These are phyloP conservation scores for Wickerhamomyces canadensis DNA, from an alignment of 805 yeast species.

Conservation along the genomic window DNA sequence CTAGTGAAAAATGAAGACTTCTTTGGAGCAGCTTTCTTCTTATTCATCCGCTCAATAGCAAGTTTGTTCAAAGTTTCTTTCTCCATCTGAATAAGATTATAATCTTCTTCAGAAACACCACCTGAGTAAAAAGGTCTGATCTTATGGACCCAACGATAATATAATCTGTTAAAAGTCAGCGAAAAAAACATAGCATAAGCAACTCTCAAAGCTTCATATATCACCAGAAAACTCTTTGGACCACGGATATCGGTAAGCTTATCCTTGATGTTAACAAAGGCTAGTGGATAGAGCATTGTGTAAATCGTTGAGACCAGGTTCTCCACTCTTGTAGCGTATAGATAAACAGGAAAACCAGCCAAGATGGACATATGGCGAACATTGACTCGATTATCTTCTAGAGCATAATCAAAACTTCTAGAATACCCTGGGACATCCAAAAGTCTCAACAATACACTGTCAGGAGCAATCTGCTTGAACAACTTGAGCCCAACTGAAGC, in stretches of 20 bases:
- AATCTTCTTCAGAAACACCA: constrained; percentile 23
- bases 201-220: constrained; percentile 5
- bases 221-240: constrained; percentile 4
- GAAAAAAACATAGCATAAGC: constrained; percentile 11
- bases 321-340: constrained; percentile 17
- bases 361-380: constrained; percentile 8
- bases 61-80: constrained; percentile 23
- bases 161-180: constrained; percentile 25
- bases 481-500: constrained; percentile 22
- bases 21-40: neutral
- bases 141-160: constrained; percentile 26
- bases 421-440: constrained; percentile 16
- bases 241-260: neutral
- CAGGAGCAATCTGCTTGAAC: constrained; percentile 22
- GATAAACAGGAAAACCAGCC: constrained; percentile 22
- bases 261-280: constrained; percentile 9
- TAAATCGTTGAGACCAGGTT: constrained; percentile 1
- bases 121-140: constrained; percentile 29
- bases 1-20: neutral
- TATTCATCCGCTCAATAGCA: neutral
- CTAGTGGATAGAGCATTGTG: constrained; percentile 15
- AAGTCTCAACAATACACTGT: constrained; percentile 23
- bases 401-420: neutral
- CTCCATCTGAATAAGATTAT: constrained; percentile 11
- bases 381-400: neutral